Evolutionary conservation across 106 monocot species (phyloP), one percentile per base, ranked within the genome.

Genomic region (Gastrodia elata): DNA sequence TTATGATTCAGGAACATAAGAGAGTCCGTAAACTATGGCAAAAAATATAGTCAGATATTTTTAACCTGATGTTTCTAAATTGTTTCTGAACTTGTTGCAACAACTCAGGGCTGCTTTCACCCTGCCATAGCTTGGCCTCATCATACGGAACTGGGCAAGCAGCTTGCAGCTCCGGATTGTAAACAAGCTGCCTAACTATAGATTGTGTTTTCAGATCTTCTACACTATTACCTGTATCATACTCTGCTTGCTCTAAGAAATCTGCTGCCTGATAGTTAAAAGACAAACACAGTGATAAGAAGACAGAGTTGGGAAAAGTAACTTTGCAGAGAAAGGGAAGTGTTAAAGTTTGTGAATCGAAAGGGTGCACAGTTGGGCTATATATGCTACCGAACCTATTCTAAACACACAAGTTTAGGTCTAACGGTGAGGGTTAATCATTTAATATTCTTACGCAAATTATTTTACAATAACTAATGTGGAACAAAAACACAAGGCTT

Each of bases 91-190:
- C 91, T 70, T 87, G 75, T 57, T 80, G 90, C 80, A 74, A 90
- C 71, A 93, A 67, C 69, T 97, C 93, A 56, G 97, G 93, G 4
- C 88, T 92, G 73, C 81, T 88, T 74, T 90, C 79, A 5, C 93
- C 97, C 88, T 97, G 82, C 97, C 97, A 97, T 14, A 97, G 86
- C 77, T 91, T 90, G 4, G 92, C 97, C 77, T 97, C 97, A 65
- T 97, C 92, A 78, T 93, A 93, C 59, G 97, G 97, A 0, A 93
- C 25, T 26, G 97, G 97, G 22, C 97, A 97, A 64, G 93, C 90
- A 78, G 90, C 77, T 73, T 72, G 85, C 28, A 97, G 78, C 65
- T 88, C 80, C 2, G 84, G 86, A 69, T 93, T 90, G 46, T 85
- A 88, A 43, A 97, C 73, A n/a, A 97, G 76, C 65, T 91, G 84